Conservation (phyloP, 139 green algal species). For the Haematococcus lacustris region DNA sequence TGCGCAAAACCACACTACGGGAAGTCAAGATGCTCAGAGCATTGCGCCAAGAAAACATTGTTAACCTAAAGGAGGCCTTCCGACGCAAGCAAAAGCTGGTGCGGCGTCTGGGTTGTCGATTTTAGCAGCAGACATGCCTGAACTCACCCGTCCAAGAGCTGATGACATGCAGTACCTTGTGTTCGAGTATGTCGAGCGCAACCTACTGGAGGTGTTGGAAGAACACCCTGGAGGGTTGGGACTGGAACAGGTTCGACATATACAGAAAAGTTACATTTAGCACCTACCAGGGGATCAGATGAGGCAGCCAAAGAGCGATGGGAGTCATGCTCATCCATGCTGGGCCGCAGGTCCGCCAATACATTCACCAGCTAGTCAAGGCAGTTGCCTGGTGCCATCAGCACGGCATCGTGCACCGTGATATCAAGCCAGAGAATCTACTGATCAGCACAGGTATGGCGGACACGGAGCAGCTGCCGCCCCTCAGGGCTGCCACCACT, state of each 20-base stretch:
- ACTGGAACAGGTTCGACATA: constrained; percentile 35
- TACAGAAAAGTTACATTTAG: no score
- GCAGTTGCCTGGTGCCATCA: constrained; percentile 65
- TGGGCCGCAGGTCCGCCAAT: constrained; percentile 32
- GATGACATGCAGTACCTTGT: constrained; percentile 66
- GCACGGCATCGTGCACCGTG: constrained; percentile 62
- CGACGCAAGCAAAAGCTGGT: constrained; percentile 68
- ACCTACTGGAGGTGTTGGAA: constrained; percentile 73
- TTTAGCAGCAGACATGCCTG: background rate
- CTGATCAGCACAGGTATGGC: constrained; percentile 50
- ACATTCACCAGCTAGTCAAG: constrained; percentile 70
- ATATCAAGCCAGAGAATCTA: constrained; percentile 84
- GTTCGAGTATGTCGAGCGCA: constrained; percentile 86
- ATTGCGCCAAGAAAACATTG: constrained; percentile 77
- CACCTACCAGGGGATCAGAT: no score
- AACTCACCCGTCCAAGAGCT: no score
- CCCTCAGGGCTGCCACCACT: no score
- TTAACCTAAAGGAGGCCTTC: constrained; percentile 86
- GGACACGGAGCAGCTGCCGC: background rate
- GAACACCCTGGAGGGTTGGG: constrained; percentile 49
- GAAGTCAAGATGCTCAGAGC: constrained; percentile 80
- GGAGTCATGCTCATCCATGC: background rate
- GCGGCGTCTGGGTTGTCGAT: no score
- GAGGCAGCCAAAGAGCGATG: background rate
- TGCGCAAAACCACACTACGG: constrained; percentile 77